Evolutionary conservation across 345 rosid genomes (phyloP).

Genomic region (Arabidopsis suecica): DNA sequence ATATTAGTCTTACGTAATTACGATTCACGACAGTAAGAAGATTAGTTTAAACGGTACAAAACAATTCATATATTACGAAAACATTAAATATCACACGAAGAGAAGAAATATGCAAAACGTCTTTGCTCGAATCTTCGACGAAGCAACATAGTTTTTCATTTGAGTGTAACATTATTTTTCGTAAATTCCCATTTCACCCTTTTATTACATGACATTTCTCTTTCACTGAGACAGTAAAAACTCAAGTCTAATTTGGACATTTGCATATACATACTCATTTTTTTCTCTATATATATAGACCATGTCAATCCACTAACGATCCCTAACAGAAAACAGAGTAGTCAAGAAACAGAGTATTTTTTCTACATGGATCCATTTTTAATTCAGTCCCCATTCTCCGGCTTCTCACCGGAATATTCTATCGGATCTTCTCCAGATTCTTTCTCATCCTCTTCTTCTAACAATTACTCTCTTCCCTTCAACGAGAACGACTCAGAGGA

Average conservation of each 20-base stretch:
- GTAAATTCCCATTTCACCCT: conserved; percentile 15
- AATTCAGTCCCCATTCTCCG: conserved; percentile 53
- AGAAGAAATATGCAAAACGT: conserved; percentile 21
- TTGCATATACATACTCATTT: background rate
- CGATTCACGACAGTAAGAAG: background rate
- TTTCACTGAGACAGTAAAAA: conserved; percentile 14
- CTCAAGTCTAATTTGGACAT: conserved; percentile 37
- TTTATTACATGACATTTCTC: background rate
- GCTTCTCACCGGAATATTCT: conserved; percentile 70
- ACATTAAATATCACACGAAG: background rate
- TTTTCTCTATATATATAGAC: conserved; percentile 41
- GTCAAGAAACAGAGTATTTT: conserved; percentile 22
- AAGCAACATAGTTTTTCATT: conserved; percentile 13
- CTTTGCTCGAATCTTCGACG: conserved; percentile 42
- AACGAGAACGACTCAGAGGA: conserved; percentile 93
- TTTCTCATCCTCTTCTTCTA: conserved; percentile 43
- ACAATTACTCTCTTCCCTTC: conserved; percentile 65
- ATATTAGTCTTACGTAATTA: background rate
- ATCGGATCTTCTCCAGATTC: conserved; percentile 59
- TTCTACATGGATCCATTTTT: conserved; percentile 53
- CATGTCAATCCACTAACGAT: conserved; percentile 18
- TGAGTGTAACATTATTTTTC: background rate
- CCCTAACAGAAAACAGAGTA: conserved; percentile 44
- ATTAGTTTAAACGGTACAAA: background rate
- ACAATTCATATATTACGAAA: conserved; percentile 7